Evolutionary conservation across 768 basidiomycete genomes (phyloP), one percentile per base, ranked within the genome.

Genomic region (Hirschioporus abietinus): DNA sequence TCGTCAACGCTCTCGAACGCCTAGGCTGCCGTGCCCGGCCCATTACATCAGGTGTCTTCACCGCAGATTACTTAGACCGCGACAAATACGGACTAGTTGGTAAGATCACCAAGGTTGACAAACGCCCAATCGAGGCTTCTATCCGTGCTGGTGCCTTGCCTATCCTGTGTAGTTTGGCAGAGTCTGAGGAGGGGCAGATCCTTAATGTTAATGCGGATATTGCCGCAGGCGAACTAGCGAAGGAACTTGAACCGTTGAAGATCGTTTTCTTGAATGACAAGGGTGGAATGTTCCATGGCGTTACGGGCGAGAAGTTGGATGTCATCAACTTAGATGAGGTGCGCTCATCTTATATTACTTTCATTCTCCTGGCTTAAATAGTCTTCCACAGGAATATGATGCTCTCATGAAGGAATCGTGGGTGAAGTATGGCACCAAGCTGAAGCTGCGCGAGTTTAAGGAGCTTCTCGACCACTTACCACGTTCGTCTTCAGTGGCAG

Each of bases 191-290:
- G 35, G 97, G 97, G n/a, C 97, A 99, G 77, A 95, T 99, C 71
- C 83, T 99, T 69, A 99, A 99, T 73, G 97, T 99, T 76, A 99
- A 99, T 74, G 97, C 97, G 24, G 97, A 99, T 76, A 92, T 99
- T 69, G 97, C 97, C 1, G 96, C 97, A 0, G 97, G 96, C 57
- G 97, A 99, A 78, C 86, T 99, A 23, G 92, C 96, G 7, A 97
- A 98, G 80, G 96, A 99, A 76, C 83, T 99, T 26, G 96, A 99
- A 78, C 97, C 97, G 24, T 88, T 96, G 81, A 99, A 99, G 81
- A 99, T 99, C 63, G 96, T 99, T 35, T 99, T 95, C 79, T 76
- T 99, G 74, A 97, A 98, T 76, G 97, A 99, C 73, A 98, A 99
- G 79, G 97, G 97, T 67, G 97, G 97, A 34, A 82, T 99, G 71